Conservation (phyloP, 805 yeast genomes). For the Yarrowia deformans region DNA sequence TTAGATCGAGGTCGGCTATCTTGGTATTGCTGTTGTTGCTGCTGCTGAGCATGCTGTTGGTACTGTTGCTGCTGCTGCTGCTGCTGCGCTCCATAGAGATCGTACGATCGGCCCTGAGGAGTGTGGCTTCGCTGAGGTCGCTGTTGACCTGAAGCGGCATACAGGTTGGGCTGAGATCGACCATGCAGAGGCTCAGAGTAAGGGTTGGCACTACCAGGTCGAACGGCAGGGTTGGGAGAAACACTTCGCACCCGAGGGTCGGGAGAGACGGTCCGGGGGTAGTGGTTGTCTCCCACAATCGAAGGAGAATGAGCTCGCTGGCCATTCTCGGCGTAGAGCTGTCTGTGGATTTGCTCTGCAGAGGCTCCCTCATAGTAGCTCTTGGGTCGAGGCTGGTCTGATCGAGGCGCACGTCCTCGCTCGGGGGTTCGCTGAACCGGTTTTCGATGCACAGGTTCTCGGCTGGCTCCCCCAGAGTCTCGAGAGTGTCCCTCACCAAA, state of each 20-base stretch:
- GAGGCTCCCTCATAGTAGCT: constrained; percentile 38
- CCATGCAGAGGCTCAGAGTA: constrained; percentile 32
- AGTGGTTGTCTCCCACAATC: constrained; percentile 38
- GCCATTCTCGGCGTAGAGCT: constrained; percentile 21
- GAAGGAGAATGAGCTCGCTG: constrained; percentile 22
- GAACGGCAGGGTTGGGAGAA: constrained; percentile 35
- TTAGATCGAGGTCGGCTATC: constrained; percentile 44
- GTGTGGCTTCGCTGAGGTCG: constrained; percentile 37
- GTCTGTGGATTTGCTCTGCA: constrained; percentile 34
- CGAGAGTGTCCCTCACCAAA: constrained; percentile 33
- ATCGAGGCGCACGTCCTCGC: constrained; percentile 25
- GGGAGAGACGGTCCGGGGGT: constrained; percentile 34
- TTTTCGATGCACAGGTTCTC: constrained; percentile 32
- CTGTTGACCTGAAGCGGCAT: constrained; percentile 19
- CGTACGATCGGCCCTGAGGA: constrained; percentile 33
- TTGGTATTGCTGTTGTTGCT: constrained; percentile 40
- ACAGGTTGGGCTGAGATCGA: constrained; percentile 33
- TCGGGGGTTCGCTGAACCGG: constrained; percentile 34
- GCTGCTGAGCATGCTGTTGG: constrained; percentile 30
- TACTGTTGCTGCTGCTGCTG: constrained; percentile 40
- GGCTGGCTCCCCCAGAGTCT: constrained; percentile 20
- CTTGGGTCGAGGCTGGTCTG: constrained; percentile 34
- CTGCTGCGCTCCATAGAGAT: constrained; percentile 36
- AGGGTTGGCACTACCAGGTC: constrained; percentile 26
- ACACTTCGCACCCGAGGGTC: constrained; percentile 20